Conservation (phyloP, 1,284 basidiomycete genomes). For the Cutaneotrichosporon cutaneum region DNA sequence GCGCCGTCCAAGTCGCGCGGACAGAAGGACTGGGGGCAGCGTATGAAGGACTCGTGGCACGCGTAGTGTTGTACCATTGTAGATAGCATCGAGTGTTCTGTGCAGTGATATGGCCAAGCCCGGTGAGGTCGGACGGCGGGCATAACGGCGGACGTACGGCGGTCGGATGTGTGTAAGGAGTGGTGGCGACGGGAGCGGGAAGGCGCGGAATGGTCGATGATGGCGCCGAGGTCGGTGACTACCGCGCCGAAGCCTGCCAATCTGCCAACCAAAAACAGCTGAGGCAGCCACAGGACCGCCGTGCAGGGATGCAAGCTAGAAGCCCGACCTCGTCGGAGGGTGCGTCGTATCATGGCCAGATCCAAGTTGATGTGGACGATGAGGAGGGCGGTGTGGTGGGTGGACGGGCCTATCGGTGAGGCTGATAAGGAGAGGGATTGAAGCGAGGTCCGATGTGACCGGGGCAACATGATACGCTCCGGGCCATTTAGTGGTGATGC, state of each 20-base stretch:
- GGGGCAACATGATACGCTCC: too few species aligned
- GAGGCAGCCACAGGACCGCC: too few species aligned
- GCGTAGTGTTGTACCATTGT: conserved; percentile 3
- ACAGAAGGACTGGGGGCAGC: neutral
- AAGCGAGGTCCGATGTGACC: too few species aligned
- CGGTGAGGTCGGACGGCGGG: neutral
- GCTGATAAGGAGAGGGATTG: neutral
- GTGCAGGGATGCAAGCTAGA: too few species aligned
- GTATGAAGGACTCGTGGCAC: neutral
- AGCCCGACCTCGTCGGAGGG: too few species aligned
- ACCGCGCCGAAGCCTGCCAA: too few species aligned
- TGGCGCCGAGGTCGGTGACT: too few species aligned
- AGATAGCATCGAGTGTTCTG: neutral
- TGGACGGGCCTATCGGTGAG: neutral
- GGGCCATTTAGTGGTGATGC: too few species aligned
- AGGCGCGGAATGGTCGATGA: too few species aligned
- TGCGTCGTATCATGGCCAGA: neutral
- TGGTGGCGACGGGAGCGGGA: too few species aligned
- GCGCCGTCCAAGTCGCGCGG: neutral
- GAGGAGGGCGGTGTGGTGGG: neutral
- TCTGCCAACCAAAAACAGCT: too few species aligned
- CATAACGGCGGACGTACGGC: neutral
- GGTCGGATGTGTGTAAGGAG: too few species aligned
- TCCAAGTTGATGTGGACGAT: neutral
- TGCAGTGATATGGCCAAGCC: neutral